Evolutionary conservation across 192 early-diverging fungal species (phyloP), one percentile per base, ranked within the genome.

Genomic region (Coemansia sp.): DNA sequence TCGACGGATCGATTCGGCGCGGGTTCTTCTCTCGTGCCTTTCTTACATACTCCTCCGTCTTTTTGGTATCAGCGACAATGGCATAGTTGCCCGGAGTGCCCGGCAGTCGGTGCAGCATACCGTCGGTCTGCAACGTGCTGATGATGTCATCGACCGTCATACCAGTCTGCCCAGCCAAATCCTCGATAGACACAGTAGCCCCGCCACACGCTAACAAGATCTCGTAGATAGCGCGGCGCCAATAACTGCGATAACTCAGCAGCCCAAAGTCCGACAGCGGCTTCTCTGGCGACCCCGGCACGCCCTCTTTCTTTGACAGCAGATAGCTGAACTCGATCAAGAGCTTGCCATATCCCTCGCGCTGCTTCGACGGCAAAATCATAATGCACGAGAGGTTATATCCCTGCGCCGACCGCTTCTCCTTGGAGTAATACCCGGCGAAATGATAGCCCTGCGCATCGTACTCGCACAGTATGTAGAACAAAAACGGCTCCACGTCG

Each of bases 351-450:
- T 95, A 98, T 0, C 95, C 94, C 65, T 93, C 92, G 58, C 93
- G 84, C 70, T 96, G 94, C 78, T 90, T 87, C 13, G 88, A 84
- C 15, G 96, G 96, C 37, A 98, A 60, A n/a, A 92, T 90, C 71
- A 97, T 72, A 40, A 98, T 97, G 64, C 96, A 98, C n/a, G 95
- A 93, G 12, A 98, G 86, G 70, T 98, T 98, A 74, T 95, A 94
- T 11, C 87, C 86, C 62, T 90, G 84, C 27, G 82, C 84, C 2
- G 93, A 95, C 32, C 85, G 85, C 76, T 97, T 98, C 78, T 98
- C 95, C 86, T 99, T 99, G 30, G 95, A 97, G 83, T 96, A 99
- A 64, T 99, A 99, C 0, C 96, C 97, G 24, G 97, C 93, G 80
- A 99, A 93, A 68, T 95, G 94, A 70, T 89, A 92, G 18, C 91